Percentiles rank a stretch among this genome's conserved stretches.
These are phyloP conservation scores for Aspergillus caelatus DNA, from an alignment of 2,329 filamentous ascomycete species.

Conservation along the genomic window DNA sequence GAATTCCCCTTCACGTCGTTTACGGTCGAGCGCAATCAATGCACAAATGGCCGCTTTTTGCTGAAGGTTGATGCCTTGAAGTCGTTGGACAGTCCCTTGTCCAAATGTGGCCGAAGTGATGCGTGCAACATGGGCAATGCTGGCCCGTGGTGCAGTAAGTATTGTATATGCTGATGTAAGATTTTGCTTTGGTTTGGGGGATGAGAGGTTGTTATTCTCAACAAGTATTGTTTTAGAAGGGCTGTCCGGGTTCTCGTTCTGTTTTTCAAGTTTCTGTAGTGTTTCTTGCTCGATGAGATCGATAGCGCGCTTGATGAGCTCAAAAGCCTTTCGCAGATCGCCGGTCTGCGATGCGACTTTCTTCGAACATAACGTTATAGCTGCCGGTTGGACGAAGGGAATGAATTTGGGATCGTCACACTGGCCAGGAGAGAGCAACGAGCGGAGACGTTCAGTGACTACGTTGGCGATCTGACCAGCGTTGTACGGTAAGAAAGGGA, in stretches of 20 bases:
- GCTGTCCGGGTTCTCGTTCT: constrained; percentile 56
- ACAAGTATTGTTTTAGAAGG: constrained; percentile 76
- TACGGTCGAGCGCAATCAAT: constrained; percentile 81
- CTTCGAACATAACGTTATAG: constrained; percentile 89
- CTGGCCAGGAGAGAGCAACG: constrained; percentile 59
- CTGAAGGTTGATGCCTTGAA: constrained; percentile 88
- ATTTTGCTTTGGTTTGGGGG: constrained; percentile 48
- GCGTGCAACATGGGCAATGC: constrained; percentile 87
- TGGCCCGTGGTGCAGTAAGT: constrained; percentile 82
- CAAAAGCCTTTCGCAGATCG: constrained; percentile 91
- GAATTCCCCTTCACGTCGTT: constrained; percentile 52
- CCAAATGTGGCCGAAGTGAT: constrained; percentile 88
- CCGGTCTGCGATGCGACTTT: constrained; percentile 95
- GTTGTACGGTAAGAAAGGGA: constrained; percentile 92
- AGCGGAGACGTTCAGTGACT: constrained; percentile 79
- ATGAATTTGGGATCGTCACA: constrained; percentile 60
- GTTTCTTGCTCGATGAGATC: constrained; percentile 88
- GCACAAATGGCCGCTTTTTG: constrained; percentile 95
- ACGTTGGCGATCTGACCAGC: constrained; percentile 85
- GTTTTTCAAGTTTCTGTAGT: constrained; percentile 69
- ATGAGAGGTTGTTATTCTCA: constrained; percentile 77
- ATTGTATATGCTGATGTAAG: constrained; percentile 61
- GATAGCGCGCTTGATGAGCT: constrained; percentile 86
- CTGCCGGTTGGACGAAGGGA: constrained; percentile 90
- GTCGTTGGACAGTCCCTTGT: constrained; percentile 81